Conservation (phyloP, 805 yeast genomes). For the Grigorovia yakushimaensis region DNA sequence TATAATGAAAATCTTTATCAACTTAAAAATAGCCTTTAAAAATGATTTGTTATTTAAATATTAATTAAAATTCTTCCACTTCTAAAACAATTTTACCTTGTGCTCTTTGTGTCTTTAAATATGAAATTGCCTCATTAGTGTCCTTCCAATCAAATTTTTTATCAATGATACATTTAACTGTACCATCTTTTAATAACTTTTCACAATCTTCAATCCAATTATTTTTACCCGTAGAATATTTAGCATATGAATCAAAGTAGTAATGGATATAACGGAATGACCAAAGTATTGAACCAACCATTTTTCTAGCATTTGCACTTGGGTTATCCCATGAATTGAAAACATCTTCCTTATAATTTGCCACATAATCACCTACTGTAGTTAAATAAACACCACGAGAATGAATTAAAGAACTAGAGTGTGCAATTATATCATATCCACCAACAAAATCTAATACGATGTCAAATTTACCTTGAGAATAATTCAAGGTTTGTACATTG, state of each 20-base stretch:
- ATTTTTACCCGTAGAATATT: constrained; percentile 15
- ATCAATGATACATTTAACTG: constrained; percentile 44
- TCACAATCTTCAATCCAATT: constrained; percentile 36
- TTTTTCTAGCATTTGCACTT: constrained; percentile 29
- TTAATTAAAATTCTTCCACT: constrained; percentile 34
- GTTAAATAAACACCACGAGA: constrained; percentile 46
- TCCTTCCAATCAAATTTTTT: constrained; percentile 46
- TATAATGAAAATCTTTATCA: too few relatives aligned
- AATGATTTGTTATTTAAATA: too few relatives aligned
- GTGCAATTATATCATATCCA: constrained; percentile 42
- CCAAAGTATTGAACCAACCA: constrained; percentile 29
- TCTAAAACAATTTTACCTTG: constrained; percentile 58
- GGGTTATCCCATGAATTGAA: constrained; percentile 31
- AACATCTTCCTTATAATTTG: constrained; percentile 31
- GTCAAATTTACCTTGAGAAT: constrained; percentile 45
- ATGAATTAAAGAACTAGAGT: constrained; percentile 35
- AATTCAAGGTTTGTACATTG: constrained; percentile 18
- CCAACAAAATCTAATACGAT: constrained; percentile 63
- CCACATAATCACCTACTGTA: constrained; percentile 52
- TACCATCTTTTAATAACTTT: constrained; percentile 39
- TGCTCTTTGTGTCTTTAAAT: constrained; percentile 41
- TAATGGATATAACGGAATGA: constrained; percentile 31
- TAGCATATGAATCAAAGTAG: constrained; percentile 26
- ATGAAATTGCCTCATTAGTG: constrained; percentile 43
- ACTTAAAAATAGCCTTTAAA: too few relatives aligned